Percentiles rank a stretch among this genome's conserved stretches.
Conservation (phyloP, 1,284 basidiomycete genomes). For the Naganishia liquefaciens region DNA sequence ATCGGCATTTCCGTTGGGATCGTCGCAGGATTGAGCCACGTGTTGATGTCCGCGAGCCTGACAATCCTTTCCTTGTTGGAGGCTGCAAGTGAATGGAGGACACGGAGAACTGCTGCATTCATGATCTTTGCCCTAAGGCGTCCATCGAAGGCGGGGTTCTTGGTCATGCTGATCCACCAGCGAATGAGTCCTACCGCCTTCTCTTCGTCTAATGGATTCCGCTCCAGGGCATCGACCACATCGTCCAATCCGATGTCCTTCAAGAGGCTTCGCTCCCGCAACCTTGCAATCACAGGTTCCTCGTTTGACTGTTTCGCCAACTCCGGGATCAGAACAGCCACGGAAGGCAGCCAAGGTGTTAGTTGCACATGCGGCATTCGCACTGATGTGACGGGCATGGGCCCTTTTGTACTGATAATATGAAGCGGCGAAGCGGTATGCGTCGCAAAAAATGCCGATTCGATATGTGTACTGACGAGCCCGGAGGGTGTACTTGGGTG, state of each 20-base stretch:
- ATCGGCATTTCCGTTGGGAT: constrained; percentile 82
- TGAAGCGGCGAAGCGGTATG: constrained; percentile 59
- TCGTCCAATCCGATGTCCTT: constrained; percentile 81
- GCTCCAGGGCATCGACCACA: constrained; percentile 75
- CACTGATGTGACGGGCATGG: constrained; percentile 69
- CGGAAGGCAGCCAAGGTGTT: constrained; percentile 72
- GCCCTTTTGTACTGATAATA: constrained; percentile 77
- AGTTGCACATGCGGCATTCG: constrained; percentile 77
- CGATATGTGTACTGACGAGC: constrained; percentile 76
- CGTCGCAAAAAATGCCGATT: constrained; percentile 79
- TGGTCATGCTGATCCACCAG: constrained; percentile 80
- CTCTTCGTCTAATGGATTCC: constrained; percentile 68
- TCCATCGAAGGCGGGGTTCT: constrained; percentile 55
- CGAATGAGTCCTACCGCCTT: constrained; percentile 81
- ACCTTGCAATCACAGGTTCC: constrained; percentile 62
- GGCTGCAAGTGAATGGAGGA: constrained; percentile 48
- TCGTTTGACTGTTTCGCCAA: constrained; percentile 65
- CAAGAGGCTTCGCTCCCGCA: constrained; percentile 72
- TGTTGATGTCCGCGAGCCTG: constrained; percentile 68
- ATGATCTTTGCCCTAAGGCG: constrained; percentile 65
- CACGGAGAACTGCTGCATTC: constrained; percentile 67
- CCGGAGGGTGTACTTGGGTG: constrained; percentile 80
- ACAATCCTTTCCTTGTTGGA: constrained; percentile 58
- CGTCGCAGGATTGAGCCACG: constrained; percentile 70
- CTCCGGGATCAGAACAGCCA: constrained; percentile 73